phyloP scores from a whole-genome alignment of 768 basidiomycete species.

The Rhodotorula kratochvilovae region DNA sequence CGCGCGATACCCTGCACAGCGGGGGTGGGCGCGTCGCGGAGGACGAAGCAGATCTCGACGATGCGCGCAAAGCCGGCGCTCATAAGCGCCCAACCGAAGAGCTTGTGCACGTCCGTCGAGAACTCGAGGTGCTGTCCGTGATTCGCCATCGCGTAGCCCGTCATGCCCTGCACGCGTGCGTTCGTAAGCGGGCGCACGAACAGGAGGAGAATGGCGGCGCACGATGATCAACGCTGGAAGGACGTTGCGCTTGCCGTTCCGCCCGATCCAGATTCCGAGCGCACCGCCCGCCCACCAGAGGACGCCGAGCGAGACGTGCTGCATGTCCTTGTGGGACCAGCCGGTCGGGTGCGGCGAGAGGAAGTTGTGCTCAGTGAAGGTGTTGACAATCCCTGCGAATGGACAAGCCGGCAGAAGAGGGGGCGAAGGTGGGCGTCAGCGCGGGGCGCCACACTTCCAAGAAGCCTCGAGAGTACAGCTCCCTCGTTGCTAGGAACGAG shows the following conservation, averaged over 20 bases:
- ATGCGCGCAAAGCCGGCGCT: conserved; percentile 73
- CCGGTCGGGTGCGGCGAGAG: conserved; percentile 51
- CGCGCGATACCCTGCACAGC: not conserved
- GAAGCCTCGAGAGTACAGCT: too few species aligned
- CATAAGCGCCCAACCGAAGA: conserved; percentile 82
- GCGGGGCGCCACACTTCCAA: too few species aligned
- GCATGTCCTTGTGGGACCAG: conserved; percentile 76
- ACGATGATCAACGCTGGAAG: conserved; percentile 73
- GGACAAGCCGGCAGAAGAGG: conserved; percentile 32
- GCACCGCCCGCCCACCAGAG: conserved; percentile 87
- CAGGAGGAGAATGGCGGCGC: not conserved
- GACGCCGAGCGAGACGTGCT: conserved; percentile 81
- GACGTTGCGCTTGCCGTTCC: conserved; percentile 73
- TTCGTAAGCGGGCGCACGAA: not conserved
- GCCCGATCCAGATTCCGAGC: conserved; percentile 76
- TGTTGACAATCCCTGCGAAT: conserved; percentile 61
- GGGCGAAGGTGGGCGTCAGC: too few species aligned
- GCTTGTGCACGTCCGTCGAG: conserved; percentile 75
- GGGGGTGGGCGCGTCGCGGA: conserved; percentile 44
- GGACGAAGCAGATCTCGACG: conserved; percentile 77
- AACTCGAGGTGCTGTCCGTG: conserved; percentile 63
- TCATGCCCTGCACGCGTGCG: conserved; percentile 63
- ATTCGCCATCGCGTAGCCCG: conserved; percentile 84
- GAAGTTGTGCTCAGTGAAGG: conserved; percentile 79
- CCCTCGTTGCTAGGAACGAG: too few species aligned